Evolutionary conservation across 768 basidiomycete species (phyloP), one percentile per base, ranked within the genome.

Genomic region (Vararia minispora): DNA sequence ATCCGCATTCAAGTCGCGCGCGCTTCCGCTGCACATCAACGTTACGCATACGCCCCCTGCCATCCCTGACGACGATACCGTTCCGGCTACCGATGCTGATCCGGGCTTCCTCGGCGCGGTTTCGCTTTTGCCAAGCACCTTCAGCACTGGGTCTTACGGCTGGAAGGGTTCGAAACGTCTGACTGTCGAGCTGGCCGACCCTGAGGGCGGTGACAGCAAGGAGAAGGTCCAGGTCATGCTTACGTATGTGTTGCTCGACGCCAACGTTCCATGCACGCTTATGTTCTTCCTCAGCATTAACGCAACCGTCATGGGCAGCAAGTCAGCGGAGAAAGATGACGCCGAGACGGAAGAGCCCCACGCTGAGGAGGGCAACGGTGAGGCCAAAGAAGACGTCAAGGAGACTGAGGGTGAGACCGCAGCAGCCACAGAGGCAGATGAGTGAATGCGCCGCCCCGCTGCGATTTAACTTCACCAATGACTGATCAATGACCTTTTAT

Each of bases 91-190:
- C 5, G 49, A 59, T 3, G 57, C 53, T 3, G 84, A 85, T 56
- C 64, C 73, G 20, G 83, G 80, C 8, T 66, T 71, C 52, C 62
- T 86, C 44, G 73, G 72, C 12, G 66, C 59, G 28, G 54, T 76
- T 16, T 68, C 70, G 0, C 64, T 86, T 6, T 47, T 67, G 3
- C 72, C 86, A 2, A 69, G 58, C 41, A 63, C 70, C 27, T 86
- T 89, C 57, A 50, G 63, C 11, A 85, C 83, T 0, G 83, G 85
- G 9, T 83, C 80, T 52, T 85, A 80, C 54, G 86, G 87, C 13
- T 89, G 86, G 86, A 88, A 86, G 55, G 85, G 79, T 2, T 71
- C 58, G 55, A 80, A 77, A 55, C 69, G 76, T 18, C 57, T 87
- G 42, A 66, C 64, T 1, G 65, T 89, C 35, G 79, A 85, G 50